These are phyloP conservation scores for Boletus sp. DNA, from an alignment of 1,284 basidiomycete species.

Conservation along the genomic window DNA sequence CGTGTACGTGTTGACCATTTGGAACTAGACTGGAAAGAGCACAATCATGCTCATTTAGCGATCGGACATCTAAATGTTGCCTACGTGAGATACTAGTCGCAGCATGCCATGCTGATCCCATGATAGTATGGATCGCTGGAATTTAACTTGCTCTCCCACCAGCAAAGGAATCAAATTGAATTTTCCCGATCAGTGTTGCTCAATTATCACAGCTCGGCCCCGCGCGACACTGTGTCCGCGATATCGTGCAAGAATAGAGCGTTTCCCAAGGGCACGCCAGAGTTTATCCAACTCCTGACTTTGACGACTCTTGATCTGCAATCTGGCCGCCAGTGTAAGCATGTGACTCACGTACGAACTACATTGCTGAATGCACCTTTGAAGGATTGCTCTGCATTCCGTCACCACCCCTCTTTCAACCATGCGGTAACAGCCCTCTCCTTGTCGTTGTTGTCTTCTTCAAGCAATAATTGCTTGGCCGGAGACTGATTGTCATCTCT, in stretches of 20 bases:
- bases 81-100: too few relatives aligned
- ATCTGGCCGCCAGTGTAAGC: neutral
- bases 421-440: conserved; percentile 6
- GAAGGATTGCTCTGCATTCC: conserved; percentile 2
- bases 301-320: conserved; percentile 1
- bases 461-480: neutral
- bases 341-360: conserved; percentile 4
- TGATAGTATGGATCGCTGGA: neutral
- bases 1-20: too few relatives aligned
- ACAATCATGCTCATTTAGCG: too few relatives aligned
- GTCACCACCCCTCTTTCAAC: conserved; percentile 1
- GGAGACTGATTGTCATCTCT: neutral
- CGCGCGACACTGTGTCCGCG: neutral
- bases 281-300: neutral
- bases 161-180: neutral
- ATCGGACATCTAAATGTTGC: too few relatives aligned
- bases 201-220: conserved; percentile 6
- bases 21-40: too few relatives aligned
- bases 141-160: conserved; percentile 7
- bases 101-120: too few relatives aligned
- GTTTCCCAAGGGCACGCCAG: neutral
- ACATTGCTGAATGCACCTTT: neutral
- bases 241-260: conserved; percentile 7
- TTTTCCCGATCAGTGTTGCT: conserved; percentile 3
- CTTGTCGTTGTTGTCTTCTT: conserved; percentile 1